These are phyloP conservation scores for Coffea eugenioides DNA, from an alignment of 257 asterid species.

Conservation along the genomic window DNA sequence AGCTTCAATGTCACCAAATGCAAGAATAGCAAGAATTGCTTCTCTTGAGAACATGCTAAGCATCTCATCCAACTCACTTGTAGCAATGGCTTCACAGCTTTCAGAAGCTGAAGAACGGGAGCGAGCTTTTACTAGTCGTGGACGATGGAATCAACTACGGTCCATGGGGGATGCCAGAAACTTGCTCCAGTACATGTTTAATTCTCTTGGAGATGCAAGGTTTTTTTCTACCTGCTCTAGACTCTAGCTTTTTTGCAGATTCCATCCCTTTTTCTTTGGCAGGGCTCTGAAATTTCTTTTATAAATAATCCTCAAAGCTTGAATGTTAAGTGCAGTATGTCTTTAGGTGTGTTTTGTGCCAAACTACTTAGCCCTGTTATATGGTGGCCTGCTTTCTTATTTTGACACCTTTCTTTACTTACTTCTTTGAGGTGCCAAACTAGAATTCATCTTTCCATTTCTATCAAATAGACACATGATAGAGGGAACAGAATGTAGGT, in stretches of 20 bases:
- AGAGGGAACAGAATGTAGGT: background rate
- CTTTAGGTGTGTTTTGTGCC: background rate
- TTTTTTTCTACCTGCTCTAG: conserved; percentile 16
- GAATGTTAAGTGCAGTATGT: background rate
- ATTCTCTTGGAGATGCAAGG: conserved; percentile 88
- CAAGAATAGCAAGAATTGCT: conserved; percentile 89
- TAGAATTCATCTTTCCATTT: background rate
- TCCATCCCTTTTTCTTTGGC: background rate
- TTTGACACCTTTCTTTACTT: background rate
- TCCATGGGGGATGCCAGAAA: conserved; percentile 95
- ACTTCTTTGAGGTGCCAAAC: background rate
- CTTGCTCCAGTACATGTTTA: conserved; percentile 84
- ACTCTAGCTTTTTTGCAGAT: background rate
- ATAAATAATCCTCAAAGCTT: background rate
- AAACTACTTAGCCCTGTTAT: background rate
- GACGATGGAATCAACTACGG: conserved; percentile 96
- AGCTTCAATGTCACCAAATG: conserved; percentile 86
- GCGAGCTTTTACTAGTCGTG: conserved; percentile 70
- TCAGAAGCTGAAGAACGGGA: conserved; percentile 99
- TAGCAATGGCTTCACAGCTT: conserved; percentile 98
- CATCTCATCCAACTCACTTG: conserved; percentile 91
- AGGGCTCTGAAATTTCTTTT: background rate
- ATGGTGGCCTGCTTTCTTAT: background rate
- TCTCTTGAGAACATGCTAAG: conserved; percentile 95
- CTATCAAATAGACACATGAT: background rate